Evolutionary conservation across 148 eudicot species (phyloP), one percentile per base, ranked within the genome.

Genomic region (Silene latifolia): DNA sequence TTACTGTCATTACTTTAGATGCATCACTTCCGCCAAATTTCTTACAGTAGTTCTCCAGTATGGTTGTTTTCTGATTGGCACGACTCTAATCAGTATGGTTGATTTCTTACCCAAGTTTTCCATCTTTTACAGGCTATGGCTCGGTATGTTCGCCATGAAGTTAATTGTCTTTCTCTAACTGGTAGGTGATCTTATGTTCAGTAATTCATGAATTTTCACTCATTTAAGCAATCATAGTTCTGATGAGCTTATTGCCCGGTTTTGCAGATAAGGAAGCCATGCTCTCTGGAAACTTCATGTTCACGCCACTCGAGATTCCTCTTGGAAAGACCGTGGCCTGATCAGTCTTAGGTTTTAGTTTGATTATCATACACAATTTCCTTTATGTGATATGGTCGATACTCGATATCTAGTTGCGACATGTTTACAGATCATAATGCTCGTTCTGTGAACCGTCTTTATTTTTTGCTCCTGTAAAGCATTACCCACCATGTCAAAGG

Each of bases 71-170:
- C 44, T 39, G 44, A 51, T 19, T 62, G 65, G 29, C 65, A 61
- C 1, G 11, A 13, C 32, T 20, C 65, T 61, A 23, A 1, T 63
- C 21, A 7, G 18, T 62, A 13, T 51, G 25, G 14, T 17, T 1
- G 17, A n/a, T 19, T 54, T 75, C 56, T 80, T 51, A 79, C 25
- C 5, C 5, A 42, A 29, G 0, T 71, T 21, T 79, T 71, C 27
- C 42, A 1, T 23, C 21, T 25, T 65, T 63, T 78, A 54, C 87
- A 94, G 98, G 98, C 96, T 70, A 85, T 94, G 90, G 85, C 96
- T 61, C 89, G 97, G 72, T 92, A 95, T 89, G 86, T 95, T 76
- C 93, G 91, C 21, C 89, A 82, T 77, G 93, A 95, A 87, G 76
- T 86, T 65, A 83, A 78, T 76, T 90, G 97, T 77, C 86, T 95